phyloP scores from a whole-genome alignment of 2,329 filamentous ascomycete species.

The Emmonsiellopsis sp. region DNA sequence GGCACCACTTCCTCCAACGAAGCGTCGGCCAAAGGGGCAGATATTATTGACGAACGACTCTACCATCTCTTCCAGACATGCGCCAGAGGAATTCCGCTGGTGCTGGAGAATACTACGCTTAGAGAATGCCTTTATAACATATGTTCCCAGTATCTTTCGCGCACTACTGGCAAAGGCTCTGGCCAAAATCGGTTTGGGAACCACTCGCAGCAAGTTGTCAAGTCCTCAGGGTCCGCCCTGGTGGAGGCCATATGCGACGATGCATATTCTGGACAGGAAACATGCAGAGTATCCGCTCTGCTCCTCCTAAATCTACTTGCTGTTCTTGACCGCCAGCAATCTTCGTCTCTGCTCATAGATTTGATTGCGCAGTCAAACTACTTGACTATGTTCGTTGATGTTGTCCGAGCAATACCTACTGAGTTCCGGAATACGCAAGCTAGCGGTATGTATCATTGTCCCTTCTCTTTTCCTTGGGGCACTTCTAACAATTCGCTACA shows the following conservation, averaged over 20 bases:
- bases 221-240: constrained; percentile 69
- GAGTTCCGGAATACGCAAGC: constrained; percentile 57
- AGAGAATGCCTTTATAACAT: constrained; percentile 86
- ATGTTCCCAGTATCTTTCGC: constrained; percentile 73
- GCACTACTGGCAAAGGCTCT: constrained; percentile 20
- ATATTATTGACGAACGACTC: constrained; percentile 77
- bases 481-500: constrained; percentile 13
- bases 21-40: constrained; percentile 41
- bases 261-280: constrained; percentile 72
- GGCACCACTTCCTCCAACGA: constrained; percentile 26
- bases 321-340: constrained; percentile 61
- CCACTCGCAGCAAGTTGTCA: constrained; percentile 57
- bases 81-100: constrained; percentile 67
- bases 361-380: constrained; percentile 81
- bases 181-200: constrained; percentile 19
- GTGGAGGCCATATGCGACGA: constrained; percentile 88
- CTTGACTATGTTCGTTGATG: constrained; percentile 80
- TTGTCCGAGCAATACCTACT: constrained; percentile 64
- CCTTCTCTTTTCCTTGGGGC: not conserved
- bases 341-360: constrained; percentile 67
- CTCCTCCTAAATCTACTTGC: constrained; percentile 75
- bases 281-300: constrained; percentile 75
- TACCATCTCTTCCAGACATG: constrained; percentile 87
- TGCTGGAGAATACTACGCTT: constrained; percentile 60
- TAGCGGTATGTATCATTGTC: constrained; percentile 42